These are phyloP conservation scores for Galerina sulciceps DNA, from an alignment of 768 basidiomycete species.

Conservation along the genomic window DNA sequence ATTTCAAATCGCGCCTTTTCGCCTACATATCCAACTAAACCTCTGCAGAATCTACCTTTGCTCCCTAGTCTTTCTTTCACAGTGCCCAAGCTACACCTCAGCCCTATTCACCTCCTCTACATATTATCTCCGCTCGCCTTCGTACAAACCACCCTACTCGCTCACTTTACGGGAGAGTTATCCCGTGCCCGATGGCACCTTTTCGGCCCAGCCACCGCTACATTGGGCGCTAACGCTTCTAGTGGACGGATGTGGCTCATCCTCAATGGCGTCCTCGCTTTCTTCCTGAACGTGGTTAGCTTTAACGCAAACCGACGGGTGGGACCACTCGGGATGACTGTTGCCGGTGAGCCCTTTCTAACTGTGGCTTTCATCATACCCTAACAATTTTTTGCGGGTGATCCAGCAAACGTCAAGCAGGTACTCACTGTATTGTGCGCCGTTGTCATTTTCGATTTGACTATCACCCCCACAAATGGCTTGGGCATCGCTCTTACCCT, in stretches of 20 bases:
- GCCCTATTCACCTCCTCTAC: conserved; percentile 83
- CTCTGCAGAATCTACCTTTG: conserved; percentile 1
- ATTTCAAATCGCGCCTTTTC: conserved; percentile 13
- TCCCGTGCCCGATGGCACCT: conserved; percentile 47
- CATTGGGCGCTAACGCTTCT: conserved; percentile 29
- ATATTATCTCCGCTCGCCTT: conserved; percentile 94
- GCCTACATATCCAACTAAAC: conserved; percentile 10
- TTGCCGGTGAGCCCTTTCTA: conserved; percentile 63
- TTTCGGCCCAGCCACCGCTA: conserved; percentile 17
- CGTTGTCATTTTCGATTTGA: conserved; percentile 81
- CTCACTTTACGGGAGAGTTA: conserved; percentile 82
- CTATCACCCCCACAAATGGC: conserved; percentile 79
- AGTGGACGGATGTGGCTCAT: conserved; percentile 57
- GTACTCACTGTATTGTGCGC: conserved; percentile 88
- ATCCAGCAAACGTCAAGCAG: conserved; percentile 86
- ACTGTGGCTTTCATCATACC: background rate
- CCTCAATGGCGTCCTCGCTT: conserved; percentile 87
- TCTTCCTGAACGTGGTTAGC: conserved; percentile 90
- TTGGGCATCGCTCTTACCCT: conserved; percentile 86
- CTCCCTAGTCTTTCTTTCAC: conserved; percentile 12
- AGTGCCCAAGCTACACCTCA: conserved; percentile 35
- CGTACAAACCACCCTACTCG: conserved; percentile 81
- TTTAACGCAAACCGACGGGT: conserved; percentile 96
- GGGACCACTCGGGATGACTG: conserved; percentile 89
- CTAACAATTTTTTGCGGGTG: background rate